Evolutionary conservation across 148 eudicot species (phyloP), one percentile per base, ranked within the genome.

Genomic region (Salicornia ramosissima): DNA sequence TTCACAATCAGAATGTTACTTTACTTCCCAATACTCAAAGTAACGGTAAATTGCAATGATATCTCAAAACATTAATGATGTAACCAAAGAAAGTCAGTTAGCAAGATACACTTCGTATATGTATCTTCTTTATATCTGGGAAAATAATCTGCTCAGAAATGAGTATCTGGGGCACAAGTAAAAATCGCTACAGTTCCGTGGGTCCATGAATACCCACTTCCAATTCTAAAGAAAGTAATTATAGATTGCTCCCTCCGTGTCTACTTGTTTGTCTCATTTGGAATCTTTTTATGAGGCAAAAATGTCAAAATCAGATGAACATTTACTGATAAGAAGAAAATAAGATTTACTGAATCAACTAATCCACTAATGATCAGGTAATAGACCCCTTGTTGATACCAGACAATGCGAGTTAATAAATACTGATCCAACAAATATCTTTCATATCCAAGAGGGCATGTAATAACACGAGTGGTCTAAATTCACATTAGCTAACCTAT

Each of bases 361-460:
- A 29, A 65, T 47, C 39, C 58, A 67, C 57, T 49, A 30, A 19
- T 14, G 30, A 28, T 34, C n/a, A 47, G 45, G 2, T 26, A 13
- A 43, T 30, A 46, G 5, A 36, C 33, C 22, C 7, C 47, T 46
- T 53, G 52, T 21, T 36, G 8, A 36, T 49, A 28, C 31, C 19
- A 28, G 18, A 62, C 33, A 67, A 74, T 18, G 34, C 16, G 46
- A 65, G 16, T 49, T 24, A 25, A 24, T 68, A 69, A n/a, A n/a
- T n/a, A n/a, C n/a, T n/a, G n/a, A n/a, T 24, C 39, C 52, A 6
- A 59, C 53, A 3, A 28, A 42, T 53, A n/a, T 7, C 15, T 33
- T 50, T 28, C 12, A 64, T 25, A 28, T 43, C 25, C 28, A 25
- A 63, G 53, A 53, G 18, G 69, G 59, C 21, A 45, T n/a, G 47